phyloP scores from a whole-genome alignment of 306 rosid genomes.

The Albizia julibrissin region DNA sequence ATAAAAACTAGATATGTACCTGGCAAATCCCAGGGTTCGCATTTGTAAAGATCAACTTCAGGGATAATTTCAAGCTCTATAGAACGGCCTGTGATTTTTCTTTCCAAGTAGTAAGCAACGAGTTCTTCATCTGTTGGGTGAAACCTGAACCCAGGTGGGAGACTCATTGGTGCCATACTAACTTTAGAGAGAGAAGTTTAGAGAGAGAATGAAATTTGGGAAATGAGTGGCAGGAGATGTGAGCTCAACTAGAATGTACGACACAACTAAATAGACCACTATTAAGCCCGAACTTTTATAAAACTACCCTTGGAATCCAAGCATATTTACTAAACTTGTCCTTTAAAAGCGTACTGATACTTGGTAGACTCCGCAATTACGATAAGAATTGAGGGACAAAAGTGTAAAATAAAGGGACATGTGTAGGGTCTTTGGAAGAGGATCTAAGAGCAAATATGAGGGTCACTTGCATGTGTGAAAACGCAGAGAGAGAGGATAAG shows the following conservation, averaged over 20 bases:
- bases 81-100: constrained; percentile 83
- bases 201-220: constrained; percentile 26
- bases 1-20: constrained; percentile 44
- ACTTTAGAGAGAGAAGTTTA: background rate
- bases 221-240: constrained; percentile 22
- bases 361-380: constrained; percentile 27
- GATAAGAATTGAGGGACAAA: constrained; percentile 20
- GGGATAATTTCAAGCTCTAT: constrained; percentile 95
- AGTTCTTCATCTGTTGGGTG: constrained; percentile 98
- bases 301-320: background rate
- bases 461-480: constrained; percentile 52
- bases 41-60: constrained; percentile 94
- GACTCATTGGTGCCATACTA: constrained; percentile 89
- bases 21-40: constrained; percentile 98
- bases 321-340: background rate
- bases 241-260: constrained; percentile 47
- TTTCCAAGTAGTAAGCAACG: constrained; percentile 85
- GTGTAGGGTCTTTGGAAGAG: constrained; percentile 39
- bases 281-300: constrained; percentile 32
- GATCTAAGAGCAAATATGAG: constrained; percentile 57
- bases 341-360: background rate
- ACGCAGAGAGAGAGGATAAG: constrained; percentile 73
- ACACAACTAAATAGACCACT: constrained; percentile 72
- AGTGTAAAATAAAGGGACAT: background rate
- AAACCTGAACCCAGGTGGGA: constrained; percentile 98